These are phyloP conservation scores for Penicillium arizonense DNA, from an alignment of 495 filamentous ascomycete species.

Conservation along the genomic window DNA sequence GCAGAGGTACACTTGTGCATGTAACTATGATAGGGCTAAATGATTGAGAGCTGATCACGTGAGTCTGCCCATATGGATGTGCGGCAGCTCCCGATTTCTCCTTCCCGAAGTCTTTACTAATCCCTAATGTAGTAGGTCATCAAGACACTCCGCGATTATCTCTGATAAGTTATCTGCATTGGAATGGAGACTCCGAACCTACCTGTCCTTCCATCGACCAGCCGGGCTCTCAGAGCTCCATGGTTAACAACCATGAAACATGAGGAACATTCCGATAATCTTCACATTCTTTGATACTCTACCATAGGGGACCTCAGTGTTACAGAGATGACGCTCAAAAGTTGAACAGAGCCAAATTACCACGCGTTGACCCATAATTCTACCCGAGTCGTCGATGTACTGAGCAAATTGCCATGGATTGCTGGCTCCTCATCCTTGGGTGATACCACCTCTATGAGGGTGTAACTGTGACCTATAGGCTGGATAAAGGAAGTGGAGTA, in stretches of 20 bases:
- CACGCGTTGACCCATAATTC: background rate
- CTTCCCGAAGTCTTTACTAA: too few species aligned
- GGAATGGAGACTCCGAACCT: too few species aligned
- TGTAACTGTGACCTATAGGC: background rate
- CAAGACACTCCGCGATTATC: too few species aligned
- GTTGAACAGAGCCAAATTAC: background rate
- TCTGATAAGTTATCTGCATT: too few species aligned
- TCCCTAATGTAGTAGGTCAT: too few species aligned
- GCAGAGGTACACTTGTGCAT: too few species aligned
- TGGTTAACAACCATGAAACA: background rate
- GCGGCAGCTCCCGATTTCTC: too few species aligned
- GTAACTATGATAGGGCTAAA: too few species aligned
- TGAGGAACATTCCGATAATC: constrained; percentile 3
- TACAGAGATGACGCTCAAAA: background rate
- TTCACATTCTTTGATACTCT: background rate
- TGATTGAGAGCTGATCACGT: too few species aligned
- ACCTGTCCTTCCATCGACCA: too few species aligned
- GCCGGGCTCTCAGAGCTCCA: background rate
- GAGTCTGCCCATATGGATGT: too few species aligned
- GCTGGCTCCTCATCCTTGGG: background rate
- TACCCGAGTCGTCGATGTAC: background rate
- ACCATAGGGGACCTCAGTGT: background rate
- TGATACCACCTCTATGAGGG: background rate
- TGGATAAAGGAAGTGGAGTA: background rate
- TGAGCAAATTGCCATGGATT: background rate